Evolutionary conservation across 2,329 filamentous ascomycete genomes (phyloP).

Genomic region (Talaromyces sp.): DNA sequence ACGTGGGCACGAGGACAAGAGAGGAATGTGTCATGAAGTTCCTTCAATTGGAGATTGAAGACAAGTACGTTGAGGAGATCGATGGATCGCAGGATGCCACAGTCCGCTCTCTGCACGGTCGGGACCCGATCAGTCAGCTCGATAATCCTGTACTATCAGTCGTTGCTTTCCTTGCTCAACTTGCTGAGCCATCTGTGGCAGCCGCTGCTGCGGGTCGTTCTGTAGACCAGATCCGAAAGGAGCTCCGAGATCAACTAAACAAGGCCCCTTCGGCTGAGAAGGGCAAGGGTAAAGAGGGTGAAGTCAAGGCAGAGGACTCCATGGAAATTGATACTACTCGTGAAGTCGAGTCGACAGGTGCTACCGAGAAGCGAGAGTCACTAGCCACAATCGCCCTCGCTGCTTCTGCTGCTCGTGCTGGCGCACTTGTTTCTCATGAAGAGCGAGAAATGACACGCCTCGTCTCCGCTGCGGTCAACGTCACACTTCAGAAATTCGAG

Average conservation of each 20-base stretch:
- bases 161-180: slow-evolving; percentile 85
- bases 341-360: slow-evolving; percentile 42
- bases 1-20: slow-evolving; percentile 84
- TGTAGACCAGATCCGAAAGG: slow-evolving; percentile 78
- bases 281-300: slow-evolving; percentile 48
- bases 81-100: slow-evolving; percentile 57
- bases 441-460: slow-evolving; percentile 95
- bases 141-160: slow-evolving; percentile 98
- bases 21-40: slow-evolving; percentile 98
- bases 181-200: slow-evolving; percentile 85
- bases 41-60: slow-evolving; percentile 92
- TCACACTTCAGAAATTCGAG: slow-evolving; percentile 92
- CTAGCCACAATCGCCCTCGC: slow-evolving; percentile 76
- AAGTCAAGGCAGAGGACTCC: slow-evolving; percentile 53
- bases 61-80: slow-evolving; percentile 88
- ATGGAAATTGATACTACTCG: slow-evolving; percentile 55
- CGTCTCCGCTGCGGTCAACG: slow-evolving; percentile 86
- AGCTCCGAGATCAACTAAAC: slow-evolving; percentile 74
- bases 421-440: slow-evolving; percentile 88
- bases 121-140: slow-evolving; percentile 83
- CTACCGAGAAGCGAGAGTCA: slow-evolving; percentile 43
- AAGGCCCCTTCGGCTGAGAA: slow-evolving; percentile 48
- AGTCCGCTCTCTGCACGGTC: slow-evolving; percentile 69
- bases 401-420: slow-evolving; percentile 77
- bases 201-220: slow-evolving; percentile 87